Conservation (phyloP, 768 basidiomycete genomes). For the Crassisporium funariophilum region DNA sequence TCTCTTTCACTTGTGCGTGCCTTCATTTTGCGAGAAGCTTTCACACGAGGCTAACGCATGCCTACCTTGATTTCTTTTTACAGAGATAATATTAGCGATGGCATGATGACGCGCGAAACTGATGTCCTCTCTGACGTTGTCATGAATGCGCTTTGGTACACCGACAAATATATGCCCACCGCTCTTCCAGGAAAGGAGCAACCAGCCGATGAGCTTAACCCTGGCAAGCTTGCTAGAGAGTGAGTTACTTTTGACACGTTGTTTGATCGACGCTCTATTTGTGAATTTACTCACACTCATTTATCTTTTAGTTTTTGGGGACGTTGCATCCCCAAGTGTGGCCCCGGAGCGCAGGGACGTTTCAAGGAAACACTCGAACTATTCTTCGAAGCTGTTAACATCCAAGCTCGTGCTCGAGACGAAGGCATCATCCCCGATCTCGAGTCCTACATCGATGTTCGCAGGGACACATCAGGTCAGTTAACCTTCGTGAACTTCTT, state of each 20-base stretch:
- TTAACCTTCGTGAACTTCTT: constrained; percentile 2
- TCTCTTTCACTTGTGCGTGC: constrained; percentile 52
- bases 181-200: constrained; percentile 38
- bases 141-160: constrained; percentile 70
- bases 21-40: constrained; percentile 11
- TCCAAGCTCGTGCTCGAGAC: constrained; percentile 62
- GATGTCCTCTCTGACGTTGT: constrained; percentile 61
- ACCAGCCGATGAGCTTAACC: constrained; percentile 45
- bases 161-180: constrained; percentile 52
- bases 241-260: constrained; percentile 35
- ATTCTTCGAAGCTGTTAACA: constrained; percentile 69
- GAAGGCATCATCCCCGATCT: constrained; percentile 61
- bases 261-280: constrained; percentile 7
- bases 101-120: constrained; percentile 69
- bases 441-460: constrained; percentile 70
- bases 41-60: constrained; percentile 15
- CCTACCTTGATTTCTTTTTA: constrained; percentile 10
- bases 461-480: constrained; percentile 72
- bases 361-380: constrained; percentile 70
- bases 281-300: background rate
- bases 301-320: constrained; percentile 58
- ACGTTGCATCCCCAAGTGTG: constrained; percentile 59
- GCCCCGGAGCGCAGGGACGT: constrained; percentile 60
- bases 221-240: constrained; percentile 71
- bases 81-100: constrained; percentile 77